Evolutionary conservation across 441 rosid species (phyloP), one percentile per base, ranked within the genome.

Genomic region (Populus trichocarpa): DNA sequence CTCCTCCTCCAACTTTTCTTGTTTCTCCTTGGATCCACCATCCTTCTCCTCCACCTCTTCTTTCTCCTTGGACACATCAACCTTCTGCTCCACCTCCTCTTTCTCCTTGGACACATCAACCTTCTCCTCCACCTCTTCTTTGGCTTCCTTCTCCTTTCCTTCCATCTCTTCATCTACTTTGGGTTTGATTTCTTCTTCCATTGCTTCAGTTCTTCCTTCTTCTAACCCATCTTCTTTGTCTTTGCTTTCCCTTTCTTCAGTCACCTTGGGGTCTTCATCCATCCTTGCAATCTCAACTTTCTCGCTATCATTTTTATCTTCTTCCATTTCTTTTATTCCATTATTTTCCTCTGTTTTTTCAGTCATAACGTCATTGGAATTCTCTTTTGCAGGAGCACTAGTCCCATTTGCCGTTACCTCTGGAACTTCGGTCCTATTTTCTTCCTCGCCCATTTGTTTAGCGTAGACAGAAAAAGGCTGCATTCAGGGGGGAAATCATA

Each of bases 381-480:
- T 86, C 53, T 83, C 89, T 70, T 84, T 86, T 36, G 81, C 89
- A 6, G 72, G 83, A 35, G 63, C 73, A 67, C 35, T 74, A 75
- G 86, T 83, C 81, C 94, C 91, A 72, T 86, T 91, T 75, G 78
- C 87, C 50, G 80, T 81, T 66, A 83, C 85, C 84, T 82, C 85
- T 64, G 87, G 65, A 85, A 73, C 91, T 84, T 88, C 83, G 30
- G 80, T 82, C 80, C 76, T 87, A 36, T 78, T 82, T 81, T 87
- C 90, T 71, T 88, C 91, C 79, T 90, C 91, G 7, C 87, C 91
- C 99, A 94, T 95, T 74, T 67, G 84, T 67, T 71, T 85, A 28
- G 71, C 32, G 38, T 72, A 77, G 74, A 42, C 61, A 71, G 50
- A 42, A 70, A 28, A 79, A 66, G 30, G 20, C 69, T 53, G 67